These are phyloP conservation scores for Aspergillus sp. DNA, from an alignment of 2,329 filamentous ascomycete genomes.

Conservation along the genomic window DNA sequence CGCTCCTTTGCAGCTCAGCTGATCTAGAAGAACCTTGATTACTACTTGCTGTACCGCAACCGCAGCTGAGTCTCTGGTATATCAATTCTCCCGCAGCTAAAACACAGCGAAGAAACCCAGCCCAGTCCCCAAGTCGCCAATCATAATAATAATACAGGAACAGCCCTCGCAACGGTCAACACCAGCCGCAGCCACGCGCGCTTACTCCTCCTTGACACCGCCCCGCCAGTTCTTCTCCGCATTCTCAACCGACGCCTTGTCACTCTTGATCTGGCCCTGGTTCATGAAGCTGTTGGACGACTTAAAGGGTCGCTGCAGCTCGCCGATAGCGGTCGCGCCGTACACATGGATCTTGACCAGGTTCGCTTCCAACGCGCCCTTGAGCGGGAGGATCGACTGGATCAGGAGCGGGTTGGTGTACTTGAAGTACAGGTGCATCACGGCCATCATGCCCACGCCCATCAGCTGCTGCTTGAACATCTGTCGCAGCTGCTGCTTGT, in stretches of 20 bases:
- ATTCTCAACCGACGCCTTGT: slow-evolving; percentile 63
- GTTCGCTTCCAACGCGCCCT: slow-evolving; percentile 91
- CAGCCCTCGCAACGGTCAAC: neutral
- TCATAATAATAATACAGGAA: neutral
- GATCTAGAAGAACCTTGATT: no score
- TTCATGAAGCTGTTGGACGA: slow-evolving; percentile 70
- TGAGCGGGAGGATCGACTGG: slow-evolving; percentile 96
- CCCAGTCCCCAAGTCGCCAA: no score
- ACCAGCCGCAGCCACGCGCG: neutral
- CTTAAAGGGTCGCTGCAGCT: slow-evolving; percentile 96
- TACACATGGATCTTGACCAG: slow-evolving; percentile 91
- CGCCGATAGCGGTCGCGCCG: slow-evolving; percentile 74
- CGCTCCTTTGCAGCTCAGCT: no score
- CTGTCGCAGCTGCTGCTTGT: slow-evolving; percentile 71
- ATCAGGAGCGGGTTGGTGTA: slow-evolving; percentile 99
- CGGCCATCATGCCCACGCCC: slow-evolving; percentile 94
- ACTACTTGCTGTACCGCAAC: no score
- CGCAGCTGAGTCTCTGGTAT: no score
- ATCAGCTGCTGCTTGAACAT: slow-evolving; percentile 87
- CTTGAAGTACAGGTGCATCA: slow-evolving; percentile 99
- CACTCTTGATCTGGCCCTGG: slow-evolving; percentile 65
- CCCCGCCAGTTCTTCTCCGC: slow-evolving; percentile 43
- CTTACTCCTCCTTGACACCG: slow-evolving; percentile 43
- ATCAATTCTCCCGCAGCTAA: no score
- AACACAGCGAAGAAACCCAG: no score